Base-by-base conservation (phyloP, 2,329 filamentous ascomycete genomes). In the Colletotrichum musae region DNA sequence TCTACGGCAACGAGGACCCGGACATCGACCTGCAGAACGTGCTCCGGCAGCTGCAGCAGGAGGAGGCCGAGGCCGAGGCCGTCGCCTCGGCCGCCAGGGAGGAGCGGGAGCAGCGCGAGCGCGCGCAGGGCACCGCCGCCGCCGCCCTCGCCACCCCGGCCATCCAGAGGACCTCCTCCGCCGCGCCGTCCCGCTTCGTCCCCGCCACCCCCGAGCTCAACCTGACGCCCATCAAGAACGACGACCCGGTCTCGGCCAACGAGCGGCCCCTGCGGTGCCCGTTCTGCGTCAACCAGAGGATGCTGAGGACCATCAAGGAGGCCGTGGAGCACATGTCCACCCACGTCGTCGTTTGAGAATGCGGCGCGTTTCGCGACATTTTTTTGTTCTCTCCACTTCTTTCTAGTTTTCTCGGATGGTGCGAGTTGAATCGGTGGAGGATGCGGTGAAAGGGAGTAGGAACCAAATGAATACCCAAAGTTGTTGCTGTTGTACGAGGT, bases 271-370 rank as follows among this genome's bases (percentile, higher is more conserved):
- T 89, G 32, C 82, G 88, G 18, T 90, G 88, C 71, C 88, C 88
- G 1, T 90, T 89, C 72, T 90, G 88, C 70, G 83, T 90, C 43
- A 90, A 90, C 72, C 86, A 88, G 73, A 83, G 88, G 6, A 88
- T 90, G 87, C 81, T 90, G 59, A 81, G 87, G 18, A 87, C 83
- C 1, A 87, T 90, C 53, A 89, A 88, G 77, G 88, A 90, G 75
- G 87, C 88, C 5, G 87, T 90, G 3, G 88, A 90, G 75, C 88
- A 90, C 74, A 81, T 90, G 82, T 88, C 87, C 12, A 89, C 87
- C 2, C 88, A 90, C 70, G 88, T 90, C 5, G 84, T 89, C 15
- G 86, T 90, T 18, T 87, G 76, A 75, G 24, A 24, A 24, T 18
- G n/a, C 28, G 61, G 18, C 1, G 15, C 15, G 13, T 24, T 2